Percentiles rank a stretch among this genome's conserved stretches.
Conservation (phyloP, 805 yeast genomes). For the Wilhelminamyces savonicus region DNA sequence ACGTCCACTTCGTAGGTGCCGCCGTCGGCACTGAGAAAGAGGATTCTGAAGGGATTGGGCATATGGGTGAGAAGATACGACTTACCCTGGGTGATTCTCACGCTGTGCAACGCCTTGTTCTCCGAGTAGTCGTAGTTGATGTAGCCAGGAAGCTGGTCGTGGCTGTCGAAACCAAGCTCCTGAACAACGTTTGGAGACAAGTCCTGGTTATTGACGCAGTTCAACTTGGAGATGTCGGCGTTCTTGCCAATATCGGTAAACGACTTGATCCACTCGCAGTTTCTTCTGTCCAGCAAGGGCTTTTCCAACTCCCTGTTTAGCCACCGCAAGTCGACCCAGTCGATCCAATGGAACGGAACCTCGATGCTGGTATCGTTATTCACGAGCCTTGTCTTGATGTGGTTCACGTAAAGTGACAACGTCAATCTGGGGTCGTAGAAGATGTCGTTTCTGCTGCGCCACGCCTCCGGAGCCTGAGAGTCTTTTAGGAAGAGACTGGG, state of each 20-base stretch:
- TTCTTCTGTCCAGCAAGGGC: background rate
- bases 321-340: constrained; percentile 6
- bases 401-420: constrained; percentile 6
- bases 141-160: constrained; percentile 5
- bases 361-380: constrained; percentile 1
- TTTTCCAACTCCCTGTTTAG: background rate
- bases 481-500: background rate
- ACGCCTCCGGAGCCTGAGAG: background rate
- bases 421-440: constrained; percentile 10
- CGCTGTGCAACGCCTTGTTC: constrained; percentile 3
- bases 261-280: constrained; percentile 3
- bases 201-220: constrained; percentile 3
- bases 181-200: constrained; percentile 5
- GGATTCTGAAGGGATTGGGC: constrained; percentile 7
- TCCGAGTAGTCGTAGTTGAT: constrained; percentile 6
- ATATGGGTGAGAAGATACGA: constrained; percentile 6
- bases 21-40: constrained; percentile 5
- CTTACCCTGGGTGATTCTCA: constrained; percentile 9
- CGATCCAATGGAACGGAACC: constrained; percentile 11
- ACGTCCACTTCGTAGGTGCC: constrained; percentile 15
- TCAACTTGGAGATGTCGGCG: constrained; percentile 1
- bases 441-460: background rate
- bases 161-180: constrained; percentile 3
- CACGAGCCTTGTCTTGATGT: constrained; percentile 1
- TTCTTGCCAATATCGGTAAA: background rate